These are phyloP conservation scores for Panaeolus papilionaceus DNA, from an alignment of 768 basidiomycete genomes.

Conservation along the genomic window DNA sequence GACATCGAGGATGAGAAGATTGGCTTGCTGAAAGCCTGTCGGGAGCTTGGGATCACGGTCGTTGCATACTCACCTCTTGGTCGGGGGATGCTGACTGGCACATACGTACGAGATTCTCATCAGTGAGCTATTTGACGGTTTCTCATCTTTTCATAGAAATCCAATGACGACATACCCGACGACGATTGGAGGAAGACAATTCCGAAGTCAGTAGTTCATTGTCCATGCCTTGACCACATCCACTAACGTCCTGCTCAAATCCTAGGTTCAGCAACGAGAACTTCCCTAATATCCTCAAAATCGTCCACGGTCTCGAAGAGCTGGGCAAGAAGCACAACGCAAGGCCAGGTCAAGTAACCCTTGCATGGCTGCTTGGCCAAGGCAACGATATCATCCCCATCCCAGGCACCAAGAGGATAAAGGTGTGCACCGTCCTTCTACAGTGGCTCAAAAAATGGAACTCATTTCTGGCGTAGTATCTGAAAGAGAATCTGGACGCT, in stretches of 20 bases:
- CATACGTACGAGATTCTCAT: slow-evolving; percentile 33
- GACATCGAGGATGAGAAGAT: slow-evolving; percentile 53
- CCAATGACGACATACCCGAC: slow-evolving; percentile 43
- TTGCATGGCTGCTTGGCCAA: slow-evolving; percentile 59
- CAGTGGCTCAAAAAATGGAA: background rate
- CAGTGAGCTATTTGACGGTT: slow-evolving; percentile 17
- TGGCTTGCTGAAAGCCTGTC: slow-evolving; percentile 45
- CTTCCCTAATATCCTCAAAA: slow-evolving; percentile 52
- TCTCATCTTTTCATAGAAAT: slow-evolving; percentile 34
- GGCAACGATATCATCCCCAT: slow-evolving; percentile 54
- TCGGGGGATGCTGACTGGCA: slow-evolving; percentile 56
- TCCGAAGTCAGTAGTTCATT: slow-evolving; percentile 33
- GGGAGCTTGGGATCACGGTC: slow-evolving; percentile 55
- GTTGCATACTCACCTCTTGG: slow-evolving; percentile 61
- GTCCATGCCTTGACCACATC: slow-evolving; percentile 14
- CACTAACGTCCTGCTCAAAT: background rate
- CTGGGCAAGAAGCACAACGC: slow-evolving; percentile 46
- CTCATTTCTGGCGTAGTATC: slow-evolving; percentile 31
- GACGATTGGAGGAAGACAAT: slow-evolving; percentile 46
- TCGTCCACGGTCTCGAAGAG: slow-evolving; percentile 45
- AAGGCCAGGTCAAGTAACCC: slow-evolving; percentile 51
- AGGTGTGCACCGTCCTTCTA: slow-evolving; percentile 27
- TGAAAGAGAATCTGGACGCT: slow-evolving; percentile 52
- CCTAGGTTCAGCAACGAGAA: slow-evolving; percentile 45
- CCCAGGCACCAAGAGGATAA: slow-evolving; percentile 51